Conservation (phyloP, 1,284 basidiomycete species). For the Tilletia caries region DNA sequence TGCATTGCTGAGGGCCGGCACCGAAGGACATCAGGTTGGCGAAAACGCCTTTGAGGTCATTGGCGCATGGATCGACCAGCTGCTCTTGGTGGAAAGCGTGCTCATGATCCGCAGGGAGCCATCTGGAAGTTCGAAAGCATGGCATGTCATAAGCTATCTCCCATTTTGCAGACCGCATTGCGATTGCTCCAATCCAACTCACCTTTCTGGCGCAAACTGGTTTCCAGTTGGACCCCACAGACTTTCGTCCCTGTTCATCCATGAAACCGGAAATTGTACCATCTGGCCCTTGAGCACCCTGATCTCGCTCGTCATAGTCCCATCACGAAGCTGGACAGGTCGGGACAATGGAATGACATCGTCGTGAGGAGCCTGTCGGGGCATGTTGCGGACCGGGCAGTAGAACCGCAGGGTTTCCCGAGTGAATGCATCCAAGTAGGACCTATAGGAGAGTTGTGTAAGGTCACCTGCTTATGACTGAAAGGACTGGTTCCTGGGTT, state of each 20-base stretch:
- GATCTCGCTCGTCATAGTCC: not conserved
- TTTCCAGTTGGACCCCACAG: not conserved
- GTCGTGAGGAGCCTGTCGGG: not conserved
- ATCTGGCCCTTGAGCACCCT: not conserved
- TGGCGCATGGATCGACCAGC: not conserved
- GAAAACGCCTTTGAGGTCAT: slow-evolving; percentile 3
- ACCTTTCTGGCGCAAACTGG: not conserved
- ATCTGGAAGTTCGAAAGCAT: not conserved
- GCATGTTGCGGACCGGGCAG: not conserved
- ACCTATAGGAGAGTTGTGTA: not conserved
- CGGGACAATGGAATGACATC: slow-evolving; percentile 4
- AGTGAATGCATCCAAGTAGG: not conserved
- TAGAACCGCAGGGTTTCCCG: slow-evolving; percentile 4
- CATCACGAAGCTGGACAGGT: not conserved
- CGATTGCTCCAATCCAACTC: not conserved
- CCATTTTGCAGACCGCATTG: not conserved
- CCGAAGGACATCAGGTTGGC: not conserved
- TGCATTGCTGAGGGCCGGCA: slow-evolving; percentile 3
- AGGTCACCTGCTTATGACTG: too few species aligned
- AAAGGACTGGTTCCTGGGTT: too few species aligned
- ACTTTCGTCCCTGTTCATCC: not conserved
- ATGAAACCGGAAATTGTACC: not conserved
- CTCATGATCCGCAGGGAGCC: not conserved
- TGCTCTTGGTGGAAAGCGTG: not conserved
- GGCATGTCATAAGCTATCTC: not conserved